These are phyloP conservation scores for Brassica rapa DNA, from an alignment of 345 rosid species.

Conservation along the genomic window DNA sequence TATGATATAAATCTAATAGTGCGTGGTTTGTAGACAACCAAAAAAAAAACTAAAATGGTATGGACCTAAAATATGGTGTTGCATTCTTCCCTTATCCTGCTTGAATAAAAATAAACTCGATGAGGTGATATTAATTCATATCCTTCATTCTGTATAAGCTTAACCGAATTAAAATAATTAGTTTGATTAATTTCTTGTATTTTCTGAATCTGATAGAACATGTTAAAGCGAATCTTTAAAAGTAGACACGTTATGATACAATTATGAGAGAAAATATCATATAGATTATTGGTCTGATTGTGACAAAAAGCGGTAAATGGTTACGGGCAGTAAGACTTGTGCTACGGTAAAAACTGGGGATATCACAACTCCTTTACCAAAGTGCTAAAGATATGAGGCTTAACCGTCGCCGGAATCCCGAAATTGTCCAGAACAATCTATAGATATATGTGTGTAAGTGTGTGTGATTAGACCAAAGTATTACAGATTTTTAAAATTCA, in stretches of 20 bases:
- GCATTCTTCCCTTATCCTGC: background rate
- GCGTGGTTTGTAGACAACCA: background rate
- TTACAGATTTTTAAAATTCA: background rate
- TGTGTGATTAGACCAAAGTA: background rate
- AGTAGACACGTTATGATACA: background rate
- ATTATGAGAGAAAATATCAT: background rate
- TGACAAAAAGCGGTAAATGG: too few species aligned
- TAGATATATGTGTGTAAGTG: background rate
- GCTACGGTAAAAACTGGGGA: background rate
- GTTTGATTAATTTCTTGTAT: background rate
- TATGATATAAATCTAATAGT: conserved; percentile 1
- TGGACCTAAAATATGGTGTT: background rate
- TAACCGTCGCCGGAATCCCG: background rate
- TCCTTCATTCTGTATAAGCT: background rate
- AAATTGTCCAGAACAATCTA: background rate
- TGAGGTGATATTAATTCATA: background rate
- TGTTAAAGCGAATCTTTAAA: background rate
- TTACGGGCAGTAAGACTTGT: background rate
- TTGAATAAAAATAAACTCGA: background rate
- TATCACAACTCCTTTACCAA: background rate
- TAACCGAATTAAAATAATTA: background rate
- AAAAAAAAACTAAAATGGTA: background rate
- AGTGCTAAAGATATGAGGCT: background rate
- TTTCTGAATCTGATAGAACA: background rate
- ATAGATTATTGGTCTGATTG: too few species aligned